Base-by-base conservation (phyloP, 1,284 basidiomycete genomes). In the Trametes hirsuta region DNA sequence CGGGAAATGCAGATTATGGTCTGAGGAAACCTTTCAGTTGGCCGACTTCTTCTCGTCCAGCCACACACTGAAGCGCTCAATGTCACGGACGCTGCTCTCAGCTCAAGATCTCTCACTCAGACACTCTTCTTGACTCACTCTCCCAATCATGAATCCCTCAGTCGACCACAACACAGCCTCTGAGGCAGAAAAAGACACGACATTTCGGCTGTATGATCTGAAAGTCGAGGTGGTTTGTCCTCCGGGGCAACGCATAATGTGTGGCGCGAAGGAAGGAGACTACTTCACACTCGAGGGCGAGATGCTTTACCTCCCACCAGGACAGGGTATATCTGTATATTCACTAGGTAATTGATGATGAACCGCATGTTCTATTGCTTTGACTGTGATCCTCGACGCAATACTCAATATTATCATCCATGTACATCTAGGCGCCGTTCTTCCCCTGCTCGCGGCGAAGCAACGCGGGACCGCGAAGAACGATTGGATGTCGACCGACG, bases 401-500 rank as follows among this genome's bases (percentile, higher is more conserved):
- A 12, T 25, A 14, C 22, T 25, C 18, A 12, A 46, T 46, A 25
- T 3, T 24, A 22, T 22, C 10, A 22, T 3, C 10, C 8, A 41
- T 9, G 41, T 25, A 25, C 21, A 34, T 25, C 21, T 57, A 87
- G 86, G 77, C 30, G 76, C 84, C 11, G 77, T 88, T 14, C 76
- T 89, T 6, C 85, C 85, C 2, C 74, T 88, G 11, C 74, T 88
- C 11, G 83, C 86, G 15, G 85, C 85, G 18, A 88, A 87, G 69
- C 86, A 88, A 62, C 78, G 86, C 2, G 72, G 74, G 21, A 81
- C 80, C 0, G 72, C 84, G 51, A 64, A 74, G 1, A 80, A 83
- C 58, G 87, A 88, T 68, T 88, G 87, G 86, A 87, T 89, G 82
- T 75, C 84, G 4, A 85, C 84, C 1, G 86, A 88, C 64, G 79